phyloP scores from a whole-genome alignment of 495 filamentous ascomycete genomes.

The Podospora conica region DNA sequence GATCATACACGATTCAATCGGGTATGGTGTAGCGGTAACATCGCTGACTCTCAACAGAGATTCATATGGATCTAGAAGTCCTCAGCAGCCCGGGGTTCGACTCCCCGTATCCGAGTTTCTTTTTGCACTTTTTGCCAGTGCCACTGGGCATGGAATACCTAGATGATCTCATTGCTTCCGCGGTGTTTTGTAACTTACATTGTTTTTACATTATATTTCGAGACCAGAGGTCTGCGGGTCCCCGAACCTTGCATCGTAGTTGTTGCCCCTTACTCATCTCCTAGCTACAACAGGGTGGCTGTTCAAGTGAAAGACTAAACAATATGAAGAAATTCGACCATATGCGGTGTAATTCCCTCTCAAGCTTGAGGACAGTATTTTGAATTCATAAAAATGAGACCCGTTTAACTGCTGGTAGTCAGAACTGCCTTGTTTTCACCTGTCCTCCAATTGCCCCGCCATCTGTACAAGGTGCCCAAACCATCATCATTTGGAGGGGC shows the following conservation, averaged over 20 bases:
- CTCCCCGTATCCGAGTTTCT: slow-evolving; percentile 8
- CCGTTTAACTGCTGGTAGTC: no score
- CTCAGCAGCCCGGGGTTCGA: slow-evolving; percentile 11
- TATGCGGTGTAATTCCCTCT: background rate
- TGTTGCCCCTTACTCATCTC: background rate
- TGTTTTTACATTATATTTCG: background rate
- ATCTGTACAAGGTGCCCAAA: background rate
- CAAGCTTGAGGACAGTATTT: background rate
- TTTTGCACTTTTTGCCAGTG: background rate
- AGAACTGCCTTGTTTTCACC: background rate
- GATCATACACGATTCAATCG: slow-evolving; percentile 3
- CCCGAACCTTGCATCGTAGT: no score
- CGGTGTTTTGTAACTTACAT: no score
- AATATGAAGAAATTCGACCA: background rate
- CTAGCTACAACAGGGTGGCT: no score
- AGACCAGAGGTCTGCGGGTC: background rate
- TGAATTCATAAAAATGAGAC: no score
- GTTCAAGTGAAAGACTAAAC: no score
- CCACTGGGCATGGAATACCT: no score
- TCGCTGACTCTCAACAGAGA: slow-evolving; percentile 4
- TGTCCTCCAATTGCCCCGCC: background rate
- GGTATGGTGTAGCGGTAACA: slow-evolving; percentile 11
- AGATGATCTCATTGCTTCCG: no score
- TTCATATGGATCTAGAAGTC: background rate
- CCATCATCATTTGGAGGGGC: background rate